Conservation (phyloP, 2,329 filamentous ascomycete genomes). For the Aureobasidium mangrovei region DNA sequence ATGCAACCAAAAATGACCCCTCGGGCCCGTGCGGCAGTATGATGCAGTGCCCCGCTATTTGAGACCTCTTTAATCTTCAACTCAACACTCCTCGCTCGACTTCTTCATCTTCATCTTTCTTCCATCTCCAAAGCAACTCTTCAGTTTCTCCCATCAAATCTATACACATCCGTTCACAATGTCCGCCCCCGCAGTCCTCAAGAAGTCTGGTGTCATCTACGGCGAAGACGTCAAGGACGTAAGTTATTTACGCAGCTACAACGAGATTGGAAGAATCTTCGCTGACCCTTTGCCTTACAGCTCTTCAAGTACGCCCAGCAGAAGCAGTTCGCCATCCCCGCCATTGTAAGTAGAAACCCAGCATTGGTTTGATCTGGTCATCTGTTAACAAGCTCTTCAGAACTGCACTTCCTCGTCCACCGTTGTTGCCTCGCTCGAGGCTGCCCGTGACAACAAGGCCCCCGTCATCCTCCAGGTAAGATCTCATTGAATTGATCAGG, state of each 20-base stretch:
- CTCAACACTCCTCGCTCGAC: conserved; percentile 13
- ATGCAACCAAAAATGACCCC: conserved; percentile 11
- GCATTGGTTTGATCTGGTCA: background rate
- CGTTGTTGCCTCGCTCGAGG: conserved; percentile 80
- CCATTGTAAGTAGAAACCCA: conserved; percentile 3
- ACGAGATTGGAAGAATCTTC: conserved; percentile 6
- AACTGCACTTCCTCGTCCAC: conserved; percentile 93
- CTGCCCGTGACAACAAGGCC: conserved; percentile 81
- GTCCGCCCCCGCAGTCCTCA: conserved; percentile 17
- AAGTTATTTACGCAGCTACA: background rate
- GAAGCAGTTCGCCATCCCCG: conserved; percentile 73
- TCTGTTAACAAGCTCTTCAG: conserved; percentile 19
- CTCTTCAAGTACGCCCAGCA: conserved; percentile 88
- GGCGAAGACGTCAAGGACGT: conserved; percentile 26
- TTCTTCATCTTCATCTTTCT: conserved; percentile 12
- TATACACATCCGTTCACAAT: conserved; percentile 15
- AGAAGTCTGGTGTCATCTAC: conserved; percentile 33
- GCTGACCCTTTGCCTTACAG: conserved; percentile 23
- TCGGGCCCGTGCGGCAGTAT: conserved; percentile 13
- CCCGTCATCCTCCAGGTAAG: conserved; percentile 69
- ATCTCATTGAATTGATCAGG: background rate
- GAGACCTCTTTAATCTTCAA: conserved; percentile 13
- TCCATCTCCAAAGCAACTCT: background rate
- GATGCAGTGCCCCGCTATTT: conserved; percentile 14
- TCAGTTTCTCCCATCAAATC: background rate